Percentiles rank a stretch among this genome's conserved stretches.
Evolutionary conservation across 371 early-diverging fungal genomes (phyloP).

Genomic region (Nosema muscidifuracis): DNA sequence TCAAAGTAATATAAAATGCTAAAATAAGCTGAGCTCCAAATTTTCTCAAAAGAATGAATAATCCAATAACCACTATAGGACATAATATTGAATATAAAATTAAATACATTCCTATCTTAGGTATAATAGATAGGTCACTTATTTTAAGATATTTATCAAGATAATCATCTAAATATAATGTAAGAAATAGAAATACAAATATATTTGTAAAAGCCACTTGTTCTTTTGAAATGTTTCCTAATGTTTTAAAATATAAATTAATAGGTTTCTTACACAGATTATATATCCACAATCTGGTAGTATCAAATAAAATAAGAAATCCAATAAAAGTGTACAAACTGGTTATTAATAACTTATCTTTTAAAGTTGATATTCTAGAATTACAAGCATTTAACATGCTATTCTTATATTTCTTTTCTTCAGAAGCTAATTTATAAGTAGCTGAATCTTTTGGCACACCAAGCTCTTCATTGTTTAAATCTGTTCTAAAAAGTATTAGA

Average conservation of each 20-base stretch:
- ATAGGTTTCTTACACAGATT: not conserved
- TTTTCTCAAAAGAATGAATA: constrained; percentile 34
- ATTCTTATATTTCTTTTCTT: not conserved
- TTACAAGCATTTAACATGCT: constrained; percentile 9
- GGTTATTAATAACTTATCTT: not conserved
- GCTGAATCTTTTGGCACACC: constrained; percentile 19
- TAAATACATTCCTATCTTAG: not conserved
- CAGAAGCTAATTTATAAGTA: constrained; percentile 30
- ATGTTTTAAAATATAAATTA: constrained; percentile 7
- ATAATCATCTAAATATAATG: not conserved
- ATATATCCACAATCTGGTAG: not conserved
- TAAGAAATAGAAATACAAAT: constrained; percentile 2
- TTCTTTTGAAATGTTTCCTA: not conserved
- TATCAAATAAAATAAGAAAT: not conserved
- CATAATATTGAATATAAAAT: constrained; percentile 14
- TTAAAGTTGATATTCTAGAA: constrained; percentile 1
- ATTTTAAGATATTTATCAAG: not conserved
- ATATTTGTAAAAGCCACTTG: constrained; percentile 5
- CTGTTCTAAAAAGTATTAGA: not conserved
- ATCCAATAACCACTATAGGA: constrained; percentile 8
- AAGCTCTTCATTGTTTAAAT: constrained; percentile 19
- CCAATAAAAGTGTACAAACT: not conserved
- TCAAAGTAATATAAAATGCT: constrained; percentile 52
- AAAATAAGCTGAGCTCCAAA: constrained; percentile 51
- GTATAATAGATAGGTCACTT: not conserved